These are phyloP conservation scores for Arbutus unedo DNA, from an alignment of 148 eudicot genomes.

Conservation along the genomic window DNA sequence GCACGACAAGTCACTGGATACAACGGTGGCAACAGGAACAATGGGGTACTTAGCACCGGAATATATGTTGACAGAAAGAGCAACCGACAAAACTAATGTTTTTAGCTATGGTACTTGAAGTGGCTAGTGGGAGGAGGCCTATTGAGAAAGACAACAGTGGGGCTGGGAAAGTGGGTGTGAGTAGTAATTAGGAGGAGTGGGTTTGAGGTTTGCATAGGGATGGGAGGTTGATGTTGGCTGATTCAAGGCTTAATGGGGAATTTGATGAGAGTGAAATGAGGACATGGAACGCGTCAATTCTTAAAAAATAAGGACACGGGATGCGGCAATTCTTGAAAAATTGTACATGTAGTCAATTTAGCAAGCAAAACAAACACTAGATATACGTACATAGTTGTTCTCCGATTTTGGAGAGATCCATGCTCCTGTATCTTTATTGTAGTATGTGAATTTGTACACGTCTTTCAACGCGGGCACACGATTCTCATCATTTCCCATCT, in stretches of 20 bases:
- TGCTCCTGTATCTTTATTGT: no score
- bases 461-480: no score
- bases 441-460: no score
- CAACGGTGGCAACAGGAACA: conserved; percentile 74
- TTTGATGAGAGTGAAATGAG: conserved; percentile 62
- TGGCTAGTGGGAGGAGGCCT: conserved; percentile 72
- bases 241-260: conserved; percentile 45
- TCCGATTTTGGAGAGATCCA: no score
- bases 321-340: no score
- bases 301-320: no score
- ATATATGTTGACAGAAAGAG: conserved; percentile 61
- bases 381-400: no score
- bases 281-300: neutral
- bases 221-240: conserved; percentile 44
- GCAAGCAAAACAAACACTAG: no score
- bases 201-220: conserved; percentile 70
- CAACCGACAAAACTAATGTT: conserved; percentile 66
- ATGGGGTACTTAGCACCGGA: conserved; percentile 92
- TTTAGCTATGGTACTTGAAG: conserved; percentile 75
- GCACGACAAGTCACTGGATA: conserved; percentile 73
- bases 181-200: conserved; percentile 70
- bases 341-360: no score
- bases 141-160: conserved; percentile 43
- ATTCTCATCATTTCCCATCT: no score
- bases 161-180: conserved; percentile 19